Percentiles rank a stretch among this genome's conserved stretches.
Conservation (phyloP, 1,284 basidiomycete genomes). For the Ustilago vetiveriae region DNA sequence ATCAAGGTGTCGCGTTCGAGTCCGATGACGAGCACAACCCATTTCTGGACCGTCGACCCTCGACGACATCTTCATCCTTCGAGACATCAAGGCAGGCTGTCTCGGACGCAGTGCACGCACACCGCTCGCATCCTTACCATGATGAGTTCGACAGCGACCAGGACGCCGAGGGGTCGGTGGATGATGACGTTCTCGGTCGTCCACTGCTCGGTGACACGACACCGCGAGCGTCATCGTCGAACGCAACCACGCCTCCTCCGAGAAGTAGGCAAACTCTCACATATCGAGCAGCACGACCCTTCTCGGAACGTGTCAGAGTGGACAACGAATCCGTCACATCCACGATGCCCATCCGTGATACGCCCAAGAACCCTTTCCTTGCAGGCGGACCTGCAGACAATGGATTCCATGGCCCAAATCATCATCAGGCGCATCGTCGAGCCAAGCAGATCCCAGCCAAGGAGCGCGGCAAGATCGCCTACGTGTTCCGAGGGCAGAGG, state of each 20-base stretch:
- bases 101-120: constrained; percentile 1
- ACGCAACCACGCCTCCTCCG: constrained; percentile 15
- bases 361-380: constrained; percentile 62
- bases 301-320: constrained; percentile 23
- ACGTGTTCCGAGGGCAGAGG: constrained; percentile 57
- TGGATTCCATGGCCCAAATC: constrained; percentile 53
- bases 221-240: constrained; percentile 16
- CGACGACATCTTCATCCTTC: constrained; percentile 1
- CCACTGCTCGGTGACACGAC: constrained; percentile 4
- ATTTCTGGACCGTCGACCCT: constrained; percentile 20
- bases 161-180: constrained; percentile 31
- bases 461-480: constrained; percentile 50
- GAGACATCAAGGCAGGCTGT: no score
- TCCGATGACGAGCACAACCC: constrained; percentile 42
- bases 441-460: constrained; percentile 36
- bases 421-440: constrained; percentile 24
- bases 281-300: constrained; percentile 24
- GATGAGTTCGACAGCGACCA: constrained; percentile 42
- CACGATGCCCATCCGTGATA: constrained; percentile 49
- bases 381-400: constrained; percentile 62
- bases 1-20: constrained; percentile 17
- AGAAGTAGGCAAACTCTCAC: neutral
- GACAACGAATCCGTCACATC: constrained; percentile 18
- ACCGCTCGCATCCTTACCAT: constrained; percentile 12
- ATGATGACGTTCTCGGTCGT: constrained; percentile 3